phyloP scores from a whole-genome alignment of 768 basidiomycete species.

The Tricholoma flavovirens region DNA sequence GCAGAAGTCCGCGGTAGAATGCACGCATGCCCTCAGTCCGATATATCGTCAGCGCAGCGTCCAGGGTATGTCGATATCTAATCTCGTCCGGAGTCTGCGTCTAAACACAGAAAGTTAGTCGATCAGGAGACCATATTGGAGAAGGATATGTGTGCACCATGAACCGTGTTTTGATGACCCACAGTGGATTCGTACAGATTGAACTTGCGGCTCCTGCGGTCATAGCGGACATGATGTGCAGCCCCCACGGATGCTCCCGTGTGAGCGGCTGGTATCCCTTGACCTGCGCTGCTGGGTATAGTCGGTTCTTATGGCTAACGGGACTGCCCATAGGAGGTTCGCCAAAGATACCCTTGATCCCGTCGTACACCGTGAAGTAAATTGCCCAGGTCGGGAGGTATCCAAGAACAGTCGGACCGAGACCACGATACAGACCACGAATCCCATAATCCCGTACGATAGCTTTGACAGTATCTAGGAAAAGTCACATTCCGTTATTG shows the following conservation, averaged over 20 bases:
- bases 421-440: constrained; percentile 91
- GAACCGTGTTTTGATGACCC: too few relatives aligned
- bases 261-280: constrained; percentile 81
- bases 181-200: too few relatives aligned
- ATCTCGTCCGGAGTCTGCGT: constrained; percentile 77
- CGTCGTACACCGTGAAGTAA: constrained; percentile 97
- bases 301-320: constrained; percentile 31
- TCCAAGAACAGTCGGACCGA: constrained; percentile 93
- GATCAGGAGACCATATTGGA: neutral
- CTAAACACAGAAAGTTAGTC: constrained; percentile 33
- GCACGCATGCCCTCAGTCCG: constrained; percentile 79
- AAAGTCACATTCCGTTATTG: neutral
- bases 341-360: constrained; percentile 82
- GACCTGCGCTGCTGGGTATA: constrained; percentile 79
- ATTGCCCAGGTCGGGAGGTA: constrained; percentile 99
- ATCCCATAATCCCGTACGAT: constrained; percentile 63
- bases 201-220: constrained; percentile 91
- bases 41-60: constrained; percentile 88
- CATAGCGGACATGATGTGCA: constrained; percentile 96
- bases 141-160: constrained; percentile 46
- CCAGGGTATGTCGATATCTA: constrained; percentile 83
- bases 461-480: constrained; percentile 35
- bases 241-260: constrained; percentile 77
- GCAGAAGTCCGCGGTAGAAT: constrained; percentile 92
- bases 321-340: constrained; percentile 45